A percentile compares a stretch with the other conserved stretches of the same genome.
phyloP scores from a whole-genome alignment of 2,329 filamentous ascomycete species.

The Penicillium fuscoglaucum region DNA sequence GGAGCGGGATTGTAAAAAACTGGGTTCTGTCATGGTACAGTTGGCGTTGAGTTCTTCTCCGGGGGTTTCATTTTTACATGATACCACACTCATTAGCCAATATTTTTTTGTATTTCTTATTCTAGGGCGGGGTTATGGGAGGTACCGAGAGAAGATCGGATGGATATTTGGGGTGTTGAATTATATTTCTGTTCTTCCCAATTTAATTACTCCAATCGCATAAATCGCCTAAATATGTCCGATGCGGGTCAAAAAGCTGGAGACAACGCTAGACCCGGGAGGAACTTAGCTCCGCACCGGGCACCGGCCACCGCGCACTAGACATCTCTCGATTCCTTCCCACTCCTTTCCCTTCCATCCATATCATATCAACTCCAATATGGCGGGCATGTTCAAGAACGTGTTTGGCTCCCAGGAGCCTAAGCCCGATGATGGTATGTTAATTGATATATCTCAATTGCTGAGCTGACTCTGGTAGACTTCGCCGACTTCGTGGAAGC shows the following conservation, averaged over 20 bases:
- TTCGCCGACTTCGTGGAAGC: slow-evolving; percentile 90
- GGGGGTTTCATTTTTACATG: slow-evolving; percentile 26
- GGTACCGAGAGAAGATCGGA: not conserved
- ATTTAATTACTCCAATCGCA: not conserved
- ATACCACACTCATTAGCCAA: slow-evolving; percentile 33
- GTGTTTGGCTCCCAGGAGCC: slow-evolving; percentile 39
- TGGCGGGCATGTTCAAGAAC: slow-evolving; percentile 44
- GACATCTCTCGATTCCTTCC: slow-evolving; percentile 20
- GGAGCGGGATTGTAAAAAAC: slow-evolving; percentile 34
- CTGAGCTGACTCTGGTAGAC: slow-evolving; percentile 57
- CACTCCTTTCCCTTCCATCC: slow-evolving; percentile 28
- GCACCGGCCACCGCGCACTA: slow-evolving; percentile 7
- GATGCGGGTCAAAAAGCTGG: slow-evolving; percentile 31
- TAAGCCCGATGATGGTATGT: slow-evolving; percentile 41
- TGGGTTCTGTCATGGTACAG: slow-evolving; percentile 23
- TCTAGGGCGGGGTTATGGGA: slow-evolving; percentile 15
- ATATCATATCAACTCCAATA: slow-evolving; percentile 21
- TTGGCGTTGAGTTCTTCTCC: slow-evolving; percentile 25
- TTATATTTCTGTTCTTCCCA: not conserved
- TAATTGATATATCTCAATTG: slow-evolving; percentile 14
- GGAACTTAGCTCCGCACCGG: slow-evolving; percentile 29
- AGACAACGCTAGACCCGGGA: slow-evolving; percentile 48
- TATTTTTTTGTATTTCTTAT: slow-evolving; percentile 12
- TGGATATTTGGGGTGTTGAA: not conserved
- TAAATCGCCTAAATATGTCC: not conserved